A percentile compares a stretch with the other conserved stretches of the same genome.
Evolutionary conservation across 108 stramenopile species (phyloP).

Genomic region (Skeletonema tropicum): DNA sequence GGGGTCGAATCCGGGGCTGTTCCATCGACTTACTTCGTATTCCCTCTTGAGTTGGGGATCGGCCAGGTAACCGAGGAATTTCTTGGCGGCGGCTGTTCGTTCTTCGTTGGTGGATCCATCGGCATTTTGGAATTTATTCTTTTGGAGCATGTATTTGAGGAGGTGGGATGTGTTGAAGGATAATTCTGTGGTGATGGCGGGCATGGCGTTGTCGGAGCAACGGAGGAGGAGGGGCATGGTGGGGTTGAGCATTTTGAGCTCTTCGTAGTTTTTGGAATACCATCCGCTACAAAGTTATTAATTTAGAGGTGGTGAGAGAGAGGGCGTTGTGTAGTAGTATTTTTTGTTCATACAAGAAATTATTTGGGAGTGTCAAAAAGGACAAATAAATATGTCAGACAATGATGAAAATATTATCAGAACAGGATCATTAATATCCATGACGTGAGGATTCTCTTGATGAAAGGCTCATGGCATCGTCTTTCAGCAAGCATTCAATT

Average conservation of each 20-base stretch:
- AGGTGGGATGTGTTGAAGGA: constrained; percentile 81
- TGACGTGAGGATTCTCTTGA: neutral
- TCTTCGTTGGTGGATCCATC: constrained; percentile 73
- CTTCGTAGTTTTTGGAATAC: constrained; percentile 77
- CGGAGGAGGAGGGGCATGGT: constrained; percentile 84
- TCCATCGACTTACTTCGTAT: constrained; percentile 56
- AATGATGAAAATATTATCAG: constrained; percentile 13
- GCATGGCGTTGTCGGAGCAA: constrained; percentile 83
- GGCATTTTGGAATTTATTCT: constrained; percentile 70
- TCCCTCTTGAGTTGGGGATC: constrained; percentile 33
- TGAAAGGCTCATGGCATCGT: neutral
- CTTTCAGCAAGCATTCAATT: neutral
- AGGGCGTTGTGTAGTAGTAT: neutral
- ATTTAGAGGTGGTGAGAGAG: neutral
- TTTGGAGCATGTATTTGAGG: constrained; percentile 86
- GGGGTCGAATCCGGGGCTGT: constrained; percentile 79
- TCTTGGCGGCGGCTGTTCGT: constrained; percentile 77
- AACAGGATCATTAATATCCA: neutral
- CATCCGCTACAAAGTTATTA: constrained; percentile 64
- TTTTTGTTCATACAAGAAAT: neutral
- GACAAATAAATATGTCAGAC: neutral
- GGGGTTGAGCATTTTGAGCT: constrained; percentile 81
- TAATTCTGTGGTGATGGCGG: constrained; percentile 83
- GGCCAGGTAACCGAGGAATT: constrained; percentile 53
- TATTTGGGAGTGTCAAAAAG: neutral